phyloP scores from a whole-genome alignment of 305 asterid genomes.

The Solanum chacoense region DNA sequence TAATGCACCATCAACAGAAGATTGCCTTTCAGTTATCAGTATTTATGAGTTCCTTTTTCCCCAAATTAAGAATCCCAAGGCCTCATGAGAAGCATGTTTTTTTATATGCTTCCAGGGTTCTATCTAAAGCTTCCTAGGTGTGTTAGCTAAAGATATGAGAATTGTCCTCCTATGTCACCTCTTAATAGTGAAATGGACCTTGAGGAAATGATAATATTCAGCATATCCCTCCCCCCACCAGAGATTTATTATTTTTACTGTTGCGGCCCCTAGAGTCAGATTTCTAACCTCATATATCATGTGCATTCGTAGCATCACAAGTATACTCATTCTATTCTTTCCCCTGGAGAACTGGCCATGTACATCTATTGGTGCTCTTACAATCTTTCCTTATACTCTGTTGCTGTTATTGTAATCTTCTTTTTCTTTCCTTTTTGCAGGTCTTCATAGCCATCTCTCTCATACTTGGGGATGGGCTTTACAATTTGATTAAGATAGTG shows the following conservation, averaged over 20 bases:
- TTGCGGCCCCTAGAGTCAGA: not conserved
- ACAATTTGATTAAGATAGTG: constrained; percentile 77
- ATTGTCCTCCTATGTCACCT: not conserved
- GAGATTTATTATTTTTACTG: not conserved
- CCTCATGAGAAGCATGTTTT: not conserved
- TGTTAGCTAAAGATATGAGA: not conserved
- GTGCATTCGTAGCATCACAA: not conserved
- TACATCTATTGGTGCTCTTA: not conserved
- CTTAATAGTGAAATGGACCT: not conserved
- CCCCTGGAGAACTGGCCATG: not conserved
- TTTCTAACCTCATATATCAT: not conserved
- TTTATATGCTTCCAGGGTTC: not conserved
- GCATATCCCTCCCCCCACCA: not conserved
- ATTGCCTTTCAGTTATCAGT: not conserved
- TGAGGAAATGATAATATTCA: not conserved
- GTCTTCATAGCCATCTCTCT: constrained; percentile 85
- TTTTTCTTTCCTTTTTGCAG: constrained; percentile 25
- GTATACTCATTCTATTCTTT: not conserved
- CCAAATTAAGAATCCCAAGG: not conserved
- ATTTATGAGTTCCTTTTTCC: not conserved
- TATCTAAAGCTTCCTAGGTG: not conserved
- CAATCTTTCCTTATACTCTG: not conserved
- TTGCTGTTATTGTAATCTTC: not conserved
- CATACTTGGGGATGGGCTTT: constrained; percentile 90
- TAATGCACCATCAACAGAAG: not conserved